These are phyloP conservation scores for Paragyromitra xinjiangensis DNA, from an alignment of 495 filamentous ascomycete genomes.

Conservation along the genomic window DNA sequence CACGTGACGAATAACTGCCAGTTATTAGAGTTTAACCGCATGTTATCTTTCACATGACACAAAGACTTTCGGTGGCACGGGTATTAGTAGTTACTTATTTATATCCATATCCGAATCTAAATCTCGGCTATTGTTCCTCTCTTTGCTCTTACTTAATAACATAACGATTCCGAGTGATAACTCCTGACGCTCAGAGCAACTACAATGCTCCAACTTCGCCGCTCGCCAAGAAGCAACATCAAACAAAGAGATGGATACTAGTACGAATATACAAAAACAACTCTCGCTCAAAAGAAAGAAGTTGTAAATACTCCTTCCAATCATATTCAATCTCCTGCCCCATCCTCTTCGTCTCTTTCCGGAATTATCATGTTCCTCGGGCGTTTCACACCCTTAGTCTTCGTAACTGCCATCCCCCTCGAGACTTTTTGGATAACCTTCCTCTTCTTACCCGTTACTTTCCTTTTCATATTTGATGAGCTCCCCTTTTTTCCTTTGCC, in stretches of 20 bases:
- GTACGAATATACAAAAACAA: background rate
- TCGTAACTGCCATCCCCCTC: constrained; percentile 13
- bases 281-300: background rate
- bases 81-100: too few relatives aligned
- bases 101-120: too few relatives aligned
- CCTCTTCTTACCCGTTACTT: background rate
- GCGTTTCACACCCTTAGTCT: background rate
- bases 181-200: too few relatives aligned
- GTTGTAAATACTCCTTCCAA: background rate
- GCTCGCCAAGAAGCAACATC: too few relatives aligned
- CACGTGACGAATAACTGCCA: too few relatives aligned
- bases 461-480: background rate
- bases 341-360: background rate
- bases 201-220: too few relatives aligned
- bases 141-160: too few relatives aligned
- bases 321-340: background rate
- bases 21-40: too few relatives aligned
- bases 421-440: background rate
- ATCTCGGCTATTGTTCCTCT: too few relatives aligned
- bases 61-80: too few relatives aligned
- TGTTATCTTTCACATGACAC: too few relatives aligned
- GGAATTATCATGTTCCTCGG: background rate
- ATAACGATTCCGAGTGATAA: too few relatives aligned
- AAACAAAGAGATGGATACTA: background rate
- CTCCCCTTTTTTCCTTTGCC: background rate